Percentiles rank a stretch among this genome's conserved stretches.
Evolutionary conservation across 331 rosid species (phyloP).

Genomic region (Pyracantha coccinea): DNA sequence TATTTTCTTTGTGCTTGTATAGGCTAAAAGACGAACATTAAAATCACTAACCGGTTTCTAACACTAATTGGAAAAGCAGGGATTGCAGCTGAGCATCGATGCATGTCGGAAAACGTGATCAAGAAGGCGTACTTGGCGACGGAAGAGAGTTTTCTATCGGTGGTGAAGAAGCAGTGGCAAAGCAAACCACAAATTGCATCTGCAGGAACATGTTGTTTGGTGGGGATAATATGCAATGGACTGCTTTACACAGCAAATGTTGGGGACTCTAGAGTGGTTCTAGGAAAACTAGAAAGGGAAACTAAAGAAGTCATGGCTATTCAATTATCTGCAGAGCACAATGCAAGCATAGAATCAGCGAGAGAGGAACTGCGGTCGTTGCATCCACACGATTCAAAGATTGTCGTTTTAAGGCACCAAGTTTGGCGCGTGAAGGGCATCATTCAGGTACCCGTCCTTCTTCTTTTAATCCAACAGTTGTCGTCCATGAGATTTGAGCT

Average conservation of each 20-base stretch:
- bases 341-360: conserved; percentile 59
- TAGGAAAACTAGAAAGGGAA: conserved; percentile 59
- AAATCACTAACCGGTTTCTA: not conserved
- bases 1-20: too few species aligned
- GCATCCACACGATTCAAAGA: conserved; percentile 68
- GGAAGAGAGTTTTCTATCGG: conserved; percentile 62
- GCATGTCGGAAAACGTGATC: conserved; percentile 62
- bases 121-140: conserved; percentile 58
- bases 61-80: conserved; percentile 30
- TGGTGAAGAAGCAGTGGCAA: conserved; percentile 67
- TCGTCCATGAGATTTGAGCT: not conserved
- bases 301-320: conserved; percentile 53
- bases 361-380: conserved; percentile 53
- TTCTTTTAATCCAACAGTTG: not conserved
- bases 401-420: conserved; percentile 54
- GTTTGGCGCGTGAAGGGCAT: conserved; percentile 97
- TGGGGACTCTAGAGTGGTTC: conserved; percentile 72
- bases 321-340: conserved; percentile 78
- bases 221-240: conserved; percentile 67
- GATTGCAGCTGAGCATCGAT: conserved; percentile 42
- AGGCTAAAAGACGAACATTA: too few species aligned
- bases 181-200: conserved; percentile 66
- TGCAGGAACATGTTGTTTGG: conserved; percentile 76
- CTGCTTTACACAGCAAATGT: conserved; percentile 60
- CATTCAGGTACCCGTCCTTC: conserved; percentile 54